These are phyloP conservation scores for Aspergillus japonicus DNA, from an alignment of 2,329 filamentous ascomycete genomes.

Conservation along the genomic window DNA sequence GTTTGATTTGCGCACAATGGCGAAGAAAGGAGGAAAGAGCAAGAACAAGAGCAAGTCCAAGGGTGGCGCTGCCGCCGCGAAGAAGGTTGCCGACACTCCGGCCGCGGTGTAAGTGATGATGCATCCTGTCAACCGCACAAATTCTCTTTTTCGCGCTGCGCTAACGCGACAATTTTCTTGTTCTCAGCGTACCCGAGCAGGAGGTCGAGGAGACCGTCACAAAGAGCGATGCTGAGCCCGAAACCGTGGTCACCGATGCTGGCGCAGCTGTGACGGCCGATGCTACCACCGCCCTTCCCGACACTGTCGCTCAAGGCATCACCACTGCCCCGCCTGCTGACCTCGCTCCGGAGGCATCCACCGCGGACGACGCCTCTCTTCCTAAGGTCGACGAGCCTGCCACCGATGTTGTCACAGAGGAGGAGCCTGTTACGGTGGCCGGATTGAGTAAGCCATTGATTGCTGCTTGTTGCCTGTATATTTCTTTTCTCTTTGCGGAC, in stretches of 20 bases:
- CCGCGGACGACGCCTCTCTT: slow-evolving; percentile 7
- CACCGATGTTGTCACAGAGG: slow-evolving; percentile 13
- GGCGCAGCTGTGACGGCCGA: slow-evolving; percentile 13
- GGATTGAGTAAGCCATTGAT: slow-evolving; percentile 7
- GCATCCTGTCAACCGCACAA: background rate
- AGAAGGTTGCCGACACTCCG: slow-evolving; percentile 31
- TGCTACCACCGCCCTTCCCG: slow-evolving; percentile 1
- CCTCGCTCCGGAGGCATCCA: slow-evolving; percentile 12
- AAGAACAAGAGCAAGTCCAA: slow-evolving; percentile 31
- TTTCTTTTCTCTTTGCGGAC: background rate
- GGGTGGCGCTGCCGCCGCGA: slow-evolving; percentile 22
- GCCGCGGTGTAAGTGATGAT: slow-evolving; percentile 32
- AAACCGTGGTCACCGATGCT: background rate
- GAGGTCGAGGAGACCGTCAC: slow-evolving; percentile 14
- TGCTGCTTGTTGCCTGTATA: background rate
- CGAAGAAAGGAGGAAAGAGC: slow-evolving; percentile 36
- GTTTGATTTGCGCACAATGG: slow-evolving; percentile 24
- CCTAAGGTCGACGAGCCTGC: slow-evolving; percentile 9
- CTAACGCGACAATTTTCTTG: background rate
- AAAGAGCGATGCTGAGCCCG: slow-evolving; percentile 21
- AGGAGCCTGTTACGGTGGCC: slow-evolving; percentile 3
- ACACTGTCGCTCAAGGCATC: slow-evolving; percentile 18
- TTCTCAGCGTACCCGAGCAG: slow-evolving; percentile 4
- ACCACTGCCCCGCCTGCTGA: slow-evolving; percentile 13
- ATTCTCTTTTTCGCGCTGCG: background rate